Evolutionary conservation across 2,329 filamentous ascomycete genomes (phyloP).

Genomic region (Arthrobotrys iridis): DNA sequence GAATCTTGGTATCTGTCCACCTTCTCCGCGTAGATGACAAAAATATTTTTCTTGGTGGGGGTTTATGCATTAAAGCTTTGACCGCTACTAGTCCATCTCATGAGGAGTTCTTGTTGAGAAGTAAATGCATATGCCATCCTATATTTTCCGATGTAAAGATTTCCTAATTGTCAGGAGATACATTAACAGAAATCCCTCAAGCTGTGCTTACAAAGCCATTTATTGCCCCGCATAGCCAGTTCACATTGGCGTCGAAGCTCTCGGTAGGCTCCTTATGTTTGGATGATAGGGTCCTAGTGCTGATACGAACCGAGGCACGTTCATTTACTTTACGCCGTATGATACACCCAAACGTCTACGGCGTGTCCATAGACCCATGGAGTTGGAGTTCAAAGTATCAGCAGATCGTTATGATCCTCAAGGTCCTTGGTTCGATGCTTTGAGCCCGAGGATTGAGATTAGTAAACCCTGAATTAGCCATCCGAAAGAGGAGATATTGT

Average conservation of each 20-base stretch:
- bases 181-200: slow-evolving; percentile 8
- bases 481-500: slow-evolving; percentile 21
- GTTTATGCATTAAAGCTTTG: not conserved
- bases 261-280: not conserved
- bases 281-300: not conserved
- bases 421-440: not conserved
- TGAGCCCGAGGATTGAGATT: too few species aligned
- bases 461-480: not conserved
- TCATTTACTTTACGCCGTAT: not conserved
- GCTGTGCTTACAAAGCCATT: not conserved
- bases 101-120: not conserved
- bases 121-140: not conserved
- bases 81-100: not conserved
- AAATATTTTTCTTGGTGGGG: not conserved
- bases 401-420: not conserved
- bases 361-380: too few species aligned
- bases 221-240: not conserved
- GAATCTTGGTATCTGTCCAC: not conserved
- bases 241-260: not conserved
- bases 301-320: not conserved
- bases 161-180: not conserved
- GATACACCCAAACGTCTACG: too few species aligned
- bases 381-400: not conserved
- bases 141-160: not conserved
- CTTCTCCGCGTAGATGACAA: not conserved